Base-by-base conservation (phyloP, 75 land plant species). In the Pinus tabuliformis region DNA sequence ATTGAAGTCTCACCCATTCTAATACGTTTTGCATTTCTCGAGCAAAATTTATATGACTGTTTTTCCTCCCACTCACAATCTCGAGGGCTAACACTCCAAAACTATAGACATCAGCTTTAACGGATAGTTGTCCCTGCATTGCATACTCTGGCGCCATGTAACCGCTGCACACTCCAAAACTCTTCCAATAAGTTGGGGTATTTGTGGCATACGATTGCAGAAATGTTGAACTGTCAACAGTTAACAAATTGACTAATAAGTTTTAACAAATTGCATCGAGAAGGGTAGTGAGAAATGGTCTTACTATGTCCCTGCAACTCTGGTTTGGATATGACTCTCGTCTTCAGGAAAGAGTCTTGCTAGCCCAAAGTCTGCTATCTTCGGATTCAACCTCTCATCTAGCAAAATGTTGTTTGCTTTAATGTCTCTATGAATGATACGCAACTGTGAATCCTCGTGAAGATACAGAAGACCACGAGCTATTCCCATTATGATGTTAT, bases 311-410 rank as follows among this genome's bases (percentile, higher is more conserved):
- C 70, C 49, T 26, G 70, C 70, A 5, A 65, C 70, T 37, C 36
- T 18, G 0, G 37, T 65, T 2, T 1, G 17, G 33, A 33, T 28
- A 28, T 37, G 6, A 39, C 0, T 37, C 1, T 18, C 45, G 18
- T 65, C 37, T 16, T 37, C 39, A 30, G 18, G 4, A 17, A 65
- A 37, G 18, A 65, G 6, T 18, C 17, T 16, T 33, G 42, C 70
- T 39, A 65, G 18, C 6, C 76, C 76, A 75, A 75, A 61, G 37
- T 75, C 70, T 3, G 45, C 76, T 17, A 75, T 75, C 68, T 75
- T 75, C n/a, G 45, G 42, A 59, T 75, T 62, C 37, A 61, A 60
- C 21, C 30, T 59, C 68, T 62, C 64, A 42, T 75, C 76, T 2
- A 45, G 49, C 7, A 45, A 45, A 45, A 45, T 45, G 8, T 45